Evolutionary conservation across 306 rosid species (phyloP), one percentile per base, ranked within the genome.

Genomic region (Aeschynomene evenia): DNA sequence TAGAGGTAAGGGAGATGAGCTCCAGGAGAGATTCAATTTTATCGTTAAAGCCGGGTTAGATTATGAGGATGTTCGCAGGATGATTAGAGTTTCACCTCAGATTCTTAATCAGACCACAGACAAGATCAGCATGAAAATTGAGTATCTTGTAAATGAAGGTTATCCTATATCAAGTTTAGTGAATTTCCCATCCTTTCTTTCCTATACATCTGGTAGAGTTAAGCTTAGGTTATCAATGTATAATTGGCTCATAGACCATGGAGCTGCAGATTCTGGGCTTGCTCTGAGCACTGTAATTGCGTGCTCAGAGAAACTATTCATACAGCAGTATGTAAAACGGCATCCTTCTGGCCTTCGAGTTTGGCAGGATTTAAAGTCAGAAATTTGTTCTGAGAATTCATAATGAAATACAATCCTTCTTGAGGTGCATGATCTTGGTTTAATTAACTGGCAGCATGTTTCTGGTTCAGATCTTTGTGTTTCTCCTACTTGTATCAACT

Each of bases 1-100:
- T 58, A 78, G 91, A 65, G 98, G 96, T 43, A 92, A 77, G 69
- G 98, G 89, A 77, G 70, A 39, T 45, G 91, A 88, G 83, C 91
- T 92, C 67, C 91, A 89, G 75, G 92, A 88, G 79, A 85, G 96
- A 70, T 88, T 86, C 19, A 79, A 92, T 60, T 84, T 84, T 50
- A 74, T 92, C 66, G 89, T 87, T 70, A 77, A 77, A 39, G 95
- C 89, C 51, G 96, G 96, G 7, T 79, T 92, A 51, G 85, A 81
- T 16, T 24, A 13, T 71, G 58, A 77, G 58, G 86, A 78, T 71
- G 95, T 82, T 50, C 62, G 67, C 20, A 51, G 66, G 69, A 86
- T 92, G 89, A 23, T 89, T 60, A 68, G 40, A 61, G 74, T 57
- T 51, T 66, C 80, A 4, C 98, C 96, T 3, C 92, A 81, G 79